Evolutionary conservation across 2,329 filamentous ascomycete genomes (phyloP).

Genomic region (Trichoderma atrobrunneum): DNA sequence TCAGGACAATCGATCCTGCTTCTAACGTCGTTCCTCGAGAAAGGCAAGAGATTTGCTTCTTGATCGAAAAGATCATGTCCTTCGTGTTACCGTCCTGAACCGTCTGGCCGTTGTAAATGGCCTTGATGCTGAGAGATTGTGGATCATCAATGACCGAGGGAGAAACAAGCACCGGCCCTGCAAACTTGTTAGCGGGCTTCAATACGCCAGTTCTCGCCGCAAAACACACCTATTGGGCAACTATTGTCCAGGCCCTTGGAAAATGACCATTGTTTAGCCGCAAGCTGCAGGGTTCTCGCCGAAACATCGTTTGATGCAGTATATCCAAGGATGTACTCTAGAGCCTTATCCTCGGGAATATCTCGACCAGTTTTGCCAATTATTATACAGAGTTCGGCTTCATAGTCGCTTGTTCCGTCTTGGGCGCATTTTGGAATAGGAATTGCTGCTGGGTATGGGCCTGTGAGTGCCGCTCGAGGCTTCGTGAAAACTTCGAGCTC

Average conservation of each 20-base stretch:
- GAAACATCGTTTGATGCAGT: constrained; percentile 54
- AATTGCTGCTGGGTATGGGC: constrained; percentile 17
- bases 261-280: constrained; percentile 24
- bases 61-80: constrained; percentile 44
- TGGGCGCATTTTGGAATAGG: constrained; percentile 40
- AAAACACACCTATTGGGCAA: background rate
- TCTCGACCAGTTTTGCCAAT: constrained; percentile 48
- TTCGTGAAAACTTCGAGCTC: constrained; percentile 25
- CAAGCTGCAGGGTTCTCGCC: constrained; percentile 40
- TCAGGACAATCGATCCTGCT: constrained; percentile 45
- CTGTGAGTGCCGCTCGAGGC: constrained; percentile 21
- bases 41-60: constrained; percentile 39
- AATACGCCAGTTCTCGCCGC: background rate
- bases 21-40: constrained; percentile 42
- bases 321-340: constrained; percentile 54
- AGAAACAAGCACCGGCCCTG: constrained; percentile 30
- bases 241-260: background rate
- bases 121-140: constrained; percentile 37
- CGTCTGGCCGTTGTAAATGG: constrained; percentile 40
- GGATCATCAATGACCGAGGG: constrained; percentile 32
- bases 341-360: constrained; percentile 44
- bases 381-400: constrained; percentile 50
- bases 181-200: background rate
- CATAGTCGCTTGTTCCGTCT: constrained; percentile 43
- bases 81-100: constrained; percentile 42